phyloP scores from a whole-genome alignment of 768 basidiomycete genomes.

The Tulasnella sp. region DNA sequence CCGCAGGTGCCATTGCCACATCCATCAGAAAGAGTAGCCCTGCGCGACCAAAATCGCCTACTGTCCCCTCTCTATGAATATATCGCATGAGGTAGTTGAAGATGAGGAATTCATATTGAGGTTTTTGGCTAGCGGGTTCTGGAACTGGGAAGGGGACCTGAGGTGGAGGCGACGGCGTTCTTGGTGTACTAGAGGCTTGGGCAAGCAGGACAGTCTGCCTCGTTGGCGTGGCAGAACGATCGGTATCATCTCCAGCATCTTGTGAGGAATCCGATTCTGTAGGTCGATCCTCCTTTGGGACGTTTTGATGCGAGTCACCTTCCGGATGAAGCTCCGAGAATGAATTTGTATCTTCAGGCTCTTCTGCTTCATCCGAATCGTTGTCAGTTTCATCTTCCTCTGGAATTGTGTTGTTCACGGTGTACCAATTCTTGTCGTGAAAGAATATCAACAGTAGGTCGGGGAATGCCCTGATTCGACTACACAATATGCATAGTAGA shows the following conservation, averaged over 20 bases:
- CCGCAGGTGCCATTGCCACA: conserved; percentile 77
- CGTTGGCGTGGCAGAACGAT: conserved; percentile 14
- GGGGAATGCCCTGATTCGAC: conserved; percentile 75
- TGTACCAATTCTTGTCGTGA: conserved; percentile 80
- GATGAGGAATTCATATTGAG: conserved; percentile 89
- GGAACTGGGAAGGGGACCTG: conserved; percentile 33
- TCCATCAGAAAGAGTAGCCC: conserved; percentile 92
- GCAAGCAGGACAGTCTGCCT: conserved; percentile 3
- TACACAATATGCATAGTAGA: conserved; percentile 82
- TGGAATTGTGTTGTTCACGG: background rate
- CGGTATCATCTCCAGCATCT: too few relatives aligned
- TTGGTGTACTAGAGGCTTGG: conserved; percentile 18
- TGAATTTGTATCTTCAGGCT: too few relatives aligned
- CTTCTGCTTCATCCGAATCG: conserved; percentile 1
- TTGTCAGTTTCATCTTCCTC: background rate
- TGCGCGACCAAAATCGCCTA: conserved; percentile 85
- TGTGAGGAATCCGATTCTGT: too few relatives aligned
- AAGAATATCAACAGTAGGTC: conserved; percentile 95
- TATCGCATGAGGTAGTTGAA: conserved; percentile 94
- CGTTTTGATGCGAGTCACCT: too few relatives aligned
- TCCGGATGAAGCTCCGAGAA: too few relatives aligned
- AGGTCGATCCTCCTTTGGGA: too few relatives aligned
- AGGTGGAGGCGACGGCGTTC: conserved; percentile 43
- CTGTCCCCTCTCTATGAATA: conserved; percentile 84
- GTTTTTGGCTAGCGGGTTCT: conserved; percentile 38